Base-by-base conservation (phyloP, 202 grass and related monocot species). In the Zizania palustris region DNA sequence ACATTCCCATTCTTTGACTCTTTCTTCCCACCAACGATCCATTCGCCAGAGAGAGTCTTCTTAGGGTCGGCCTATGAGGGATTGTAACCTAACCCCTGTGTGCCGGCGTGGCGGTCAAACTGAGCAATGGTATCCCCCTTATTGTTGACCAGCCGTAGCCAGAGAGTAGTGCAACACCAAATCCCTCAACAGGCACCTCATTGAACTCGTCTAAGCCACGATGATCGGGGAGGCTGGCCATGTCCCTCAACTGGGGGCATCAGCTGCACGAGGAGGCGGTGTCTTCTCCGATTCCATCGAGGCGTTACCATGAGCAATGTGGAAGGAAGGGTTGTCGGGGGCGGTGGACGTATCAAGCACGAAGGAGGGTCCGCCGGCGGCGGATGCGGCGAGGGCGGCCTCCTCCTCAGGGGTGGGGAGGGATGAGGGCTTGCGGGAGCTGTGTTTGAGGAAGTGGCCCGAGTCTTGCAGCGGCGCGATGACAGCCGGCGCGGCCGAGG, bases 61-160 rank as follows among this genome's bases (percentile, higher is more conserved):
- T 94, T 88, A 28, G 95, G 95, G 12, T 98, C 95, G 3, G 80
- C 67, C 11, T 69, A 69, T 1, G 87, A 86, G 60, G 87, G 95
- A 62, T 78, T 90, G 53, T 90, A 98, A 2, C 95, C 95, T 13
- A 95, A 57, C 6, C 95, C 95, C 35, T 83, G 81, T 0, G 87
- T 86, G 3, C 95, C 95, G 18, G 76, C 76, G 40, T 87, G 84
- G 18, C 85, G 86, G 4, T 95, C 58, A 41, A 84, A 86, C 66
- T 92, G 71, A 36, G 90, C 72, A 78, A 92, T 95, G 39, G 91
- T 72, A 73, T 98, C 91, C 5, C 76, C 77, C 22, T 82, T 90
- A 51, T 92, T 98, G 40, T 98, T 94, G 48, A 84, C 95, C 95
- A 98, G 60, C 95, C 91, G 4, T 98, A 98, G 19, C 91, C 95